Evolutionary conservation across 2,329 filamentous ascomycete species (phyloP).

Genomic region (Colletotrichum camelliae): DNA sequence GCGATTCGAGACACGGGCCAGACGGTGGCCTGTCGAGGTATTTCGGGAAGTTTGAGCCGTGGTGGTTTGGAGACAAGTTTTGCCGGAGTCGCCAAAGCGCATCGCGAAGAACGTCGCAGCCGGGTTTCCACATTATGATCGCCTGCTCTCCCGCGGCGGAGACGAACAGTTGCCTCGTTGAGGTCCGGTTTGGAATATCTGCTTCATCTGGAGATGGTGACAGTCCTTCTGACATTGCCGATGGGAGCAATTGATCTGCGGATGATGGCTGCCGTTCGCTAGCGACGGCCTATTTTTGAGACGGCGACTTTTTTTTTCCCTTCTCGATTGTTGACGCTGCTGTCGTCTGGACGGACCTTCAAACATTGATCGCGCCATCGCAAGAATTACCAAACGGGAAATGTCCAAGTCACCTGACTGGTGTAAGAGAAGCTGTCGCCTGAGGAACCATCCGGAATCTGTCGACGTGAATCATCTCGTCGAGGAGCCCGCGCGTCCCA

Average conservation of each 20-base stretch:
- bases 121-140: not conserved
- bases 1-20: not conserved
- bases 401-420: not conserved
- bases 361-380: not conserved
- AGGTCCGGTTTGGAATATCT: not conserved
- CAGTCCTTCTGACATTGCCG: not conserved
- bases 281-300: not conserved
- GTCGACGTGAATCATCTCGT: not conserved
- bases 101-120: not conserved
- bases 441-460: not conserved
- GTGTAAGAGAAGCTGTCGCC: not conserved
- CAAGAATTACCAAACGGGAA: slow-evolving; percentile 1
- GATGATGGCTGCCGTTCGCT: not conserved
- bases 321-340: not conserved
- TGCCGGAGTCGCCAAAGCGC: not conserved
- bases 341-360: not conserved
- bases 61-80: not conserved
- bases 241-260: not conserved
- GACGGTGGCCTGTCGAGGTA: not conserved
- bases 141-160: not conserved
- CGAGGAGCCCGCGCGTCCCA: not conserved
- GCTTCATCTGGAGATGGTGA: not conserved
- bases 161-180: not conserved
- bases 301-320: not conserved
- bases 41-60: not conserved